These are phyloP conservation scores for Xanthoparmelia taractica DNA, from an alignment of 495 filamentous ascomycete genomes.

Conservation along the genomic window DNA sequence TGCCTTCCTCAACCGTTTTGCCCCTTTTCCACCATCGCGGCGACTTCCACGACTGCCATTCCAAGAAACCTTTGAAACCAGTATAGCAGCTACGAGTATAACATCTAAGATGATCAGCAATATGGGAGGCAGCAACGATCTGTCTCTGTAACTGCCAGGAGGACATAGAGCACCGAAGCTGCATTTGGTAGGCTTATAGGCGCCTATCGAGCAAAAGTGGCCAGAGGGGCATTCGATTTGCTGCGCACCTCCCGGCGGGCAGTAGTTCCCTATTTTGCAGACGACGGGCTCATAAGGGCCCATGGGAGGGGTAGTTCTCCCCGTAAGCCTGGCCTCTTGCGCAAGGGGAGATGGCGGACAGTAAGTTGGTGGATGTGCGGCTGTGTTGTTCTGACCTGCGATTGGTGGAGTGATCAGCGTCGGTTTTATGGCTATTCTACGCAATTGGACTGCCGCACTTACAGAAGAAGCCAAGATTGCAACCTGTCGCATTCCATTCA, in stretches of 20 bases:
- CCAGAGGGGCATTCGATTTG: slow-evolving; percentile 36
- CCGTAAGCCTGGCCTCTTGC: slow-evolving; percentile 32
- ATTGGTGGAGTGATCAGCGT: slow-evolving; percentile 6
- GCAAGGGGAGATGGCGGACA: slow-evolving; percentile 38
- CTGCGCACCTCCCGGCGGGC: slow-evolving; percentile 33
- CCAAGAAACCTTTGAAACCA: slow-evolving; percentile 28
- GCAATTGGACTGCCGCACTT: slow-evolving; percentile 11
- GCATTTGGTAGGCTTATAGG: slow-evolving; percentile 37
- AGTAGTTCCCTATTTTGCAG: slow-evolving; percentile 39
- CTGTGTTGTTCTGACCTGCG: slow-evolving; percentile 41
- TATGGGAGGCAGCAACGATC: slow-evolving; percentile 35
- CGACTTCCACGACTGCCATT: slow-evolving; percentile 19
- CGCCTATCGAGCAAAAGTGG: slow-evolving; percentile 39
- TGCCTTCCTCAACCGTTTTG: slow-evolving; percentile 1
- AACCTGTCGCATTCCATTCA: slow-evolving; percentile 33
- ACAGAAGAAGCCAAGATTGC: slow-evolving; percentile 37
- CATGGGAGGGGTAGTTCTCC: slow-evolving; percentile 27
- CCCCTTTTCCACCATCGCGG: slow-evolving; percentile 11
- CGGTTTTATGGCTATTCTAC: too few species aligned
- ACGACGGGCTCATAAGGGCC: slow-evolving; percentile 39
- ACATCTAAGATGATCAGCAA: slow-evolving; percentile 39
- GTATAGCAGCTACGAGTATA: slow-evolving; percentile 29
- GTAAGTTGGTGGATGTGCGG: slow-evolving; percentile 38
- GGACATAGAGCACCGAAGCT: slow-evolving; percentile 36
- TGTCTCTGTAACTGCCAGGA: slow-evolving; percentile 31